phyloP scores from a whole-genome alignment of 1,139 yeast species.

The Debaryomyces fabryi region DNA sequence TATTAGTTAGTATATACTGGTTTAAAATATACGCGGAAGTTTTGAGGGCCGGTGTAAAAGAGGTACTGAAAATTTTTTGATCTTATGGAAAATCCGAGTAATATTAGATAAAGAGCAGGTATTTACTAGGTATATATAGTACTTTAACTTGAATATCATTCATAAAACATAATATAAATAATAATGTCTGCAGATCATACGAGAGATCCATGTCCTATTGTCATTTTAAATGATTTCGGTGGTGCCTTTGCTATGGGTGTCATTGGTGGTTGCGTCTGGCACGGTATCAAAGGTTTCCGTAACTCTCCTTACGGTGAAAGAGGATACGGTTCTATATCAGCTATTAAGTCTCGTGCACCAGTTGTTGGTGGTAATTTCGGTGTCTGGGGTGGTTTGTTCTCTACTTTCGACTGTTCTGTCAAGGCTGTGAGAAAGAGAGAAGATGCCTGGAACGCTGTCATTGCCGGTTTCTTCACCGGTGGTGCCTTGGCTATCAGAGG shows the following conservation, averaged over 20 bases:
- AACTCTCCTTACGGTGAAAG: constrained; percentile 97
- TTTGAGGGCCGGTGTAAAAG: constrained; percentile 1
- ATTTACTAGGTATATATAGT: not conserved
- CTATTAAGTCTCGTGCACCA: constrained; percentile 95
- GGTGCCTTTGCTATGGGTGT: constrained; percentile 99
- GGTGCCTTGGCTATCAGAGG: constrained; percentile 98
- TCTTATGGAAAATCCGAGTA: constrained; percentile 5
- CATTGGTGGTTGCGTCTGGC: constrained; percentile 98
- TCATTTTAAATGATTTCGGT: constrained; percentile 93
- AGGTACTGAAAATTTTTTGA: constrained; percentile 11
- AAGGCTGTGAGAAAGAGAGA: constrained; percentile 96
- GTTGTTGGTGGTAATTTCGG: constrained; percentile 99
- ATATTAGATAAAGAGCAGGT: not conserved
- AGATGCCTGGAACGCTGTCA: constrained; percentile 97
- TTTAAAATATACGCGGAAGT: not conserved
- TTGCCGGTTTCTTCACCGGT: constrained; percentile 98
- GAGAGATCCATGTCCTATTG: constrained; percentile 99
- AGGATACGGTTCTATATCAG: constrained; percentile 83
- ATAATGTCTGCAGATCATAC: constrained; percentile 92
- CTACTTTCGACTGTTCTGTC: constrained; percentile 93
- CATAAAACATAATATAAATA: constrained; percentile 32
- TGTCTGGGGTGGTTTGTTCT: constrained; percentile 98
- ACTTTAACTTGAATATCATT: constrained; percentile 1
- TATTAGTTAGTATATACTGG: not conserved
- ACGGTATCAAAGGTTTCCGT: constrained; percentile 97